phyloP scores from a whole-genome alignment of 1,139 yeast species.

The Pichia sp. region DNA sequence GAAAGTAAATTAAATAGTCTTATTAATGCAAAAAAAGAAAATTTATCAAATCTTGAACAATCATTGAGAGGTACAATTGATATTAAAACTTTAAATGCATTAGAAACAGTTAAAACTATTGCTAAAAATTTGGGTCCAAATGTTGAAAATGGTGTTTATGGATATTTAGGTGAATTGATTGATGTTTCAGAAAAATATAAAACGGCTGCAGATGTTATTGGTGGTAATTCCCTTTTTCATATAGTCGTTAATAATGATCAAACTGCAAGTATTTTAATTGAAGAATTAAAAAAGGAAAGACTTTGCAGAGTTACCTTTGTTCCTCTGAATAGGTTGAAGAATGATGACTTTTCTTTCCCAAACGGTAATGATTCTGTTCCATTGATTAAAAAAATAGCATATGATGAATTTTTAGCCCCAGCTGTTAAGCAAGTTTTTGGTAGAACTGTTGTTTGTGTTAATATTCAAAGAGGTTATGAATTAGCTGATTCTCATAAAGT shows the following conservation, averaged over 20 bases:
- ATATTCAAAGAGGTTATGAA: slow-evolving; percentile 62
- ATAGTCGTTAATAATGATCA: slow-evolving; percentile 84
- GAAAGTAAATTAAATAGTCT: slow-evolving; percentile 59
- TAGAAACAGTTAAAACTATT: slow-evolving; percentile 59
- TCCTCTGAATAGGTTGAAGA: slow-evolving; percentile 70
- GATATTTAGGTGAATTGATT: slow-evolving; percentile 80
- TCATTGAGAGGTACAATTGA: slow-evolving; percentile 68
- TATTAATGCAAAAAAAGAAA: slow-evolving; percentile 48
- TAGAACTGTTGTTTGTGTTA: slow-evolving; percentile 68
- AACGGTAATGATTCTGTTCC: slow-evolving; percentile 62
- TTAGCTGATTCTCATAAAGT: slow-evolving; percentile 57
- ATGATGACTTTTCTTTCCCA: slow-evolving; percentile 42
- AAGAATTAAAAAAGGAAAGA: slow-evolving; percentile 62
- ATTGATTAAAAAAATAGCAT: slow-evolving; percentile 64
- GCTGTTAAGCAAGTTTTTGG: slow-evolving; percentile 82
- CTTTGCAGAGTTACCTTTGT: slow-evolving; percentile 86
- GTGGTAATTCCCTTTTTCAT: slow-evolving; percentile 81
- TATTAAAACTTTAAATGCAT: slow-evolving; percentile 61
- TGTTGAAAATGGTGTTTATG: slow-evolving; percentile 50
- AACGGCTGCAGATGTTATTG: slow-evolving; percentile 81
- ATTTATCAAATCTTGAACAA: slow-evolving; percentile 52
- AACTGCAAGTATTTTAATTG: slow-evolving; percentile 75
- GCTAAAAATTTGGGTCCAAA: slow-evolving; percentile 48
- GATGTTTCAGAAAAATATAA: slow-evolving; percentile 76
- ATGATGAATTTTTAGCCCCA: slow-evolving; percentile 44